Conservation (phyloP, 2,329 filamentous ascomycete genomes). For the Fonsecaea monophora region DNA sequence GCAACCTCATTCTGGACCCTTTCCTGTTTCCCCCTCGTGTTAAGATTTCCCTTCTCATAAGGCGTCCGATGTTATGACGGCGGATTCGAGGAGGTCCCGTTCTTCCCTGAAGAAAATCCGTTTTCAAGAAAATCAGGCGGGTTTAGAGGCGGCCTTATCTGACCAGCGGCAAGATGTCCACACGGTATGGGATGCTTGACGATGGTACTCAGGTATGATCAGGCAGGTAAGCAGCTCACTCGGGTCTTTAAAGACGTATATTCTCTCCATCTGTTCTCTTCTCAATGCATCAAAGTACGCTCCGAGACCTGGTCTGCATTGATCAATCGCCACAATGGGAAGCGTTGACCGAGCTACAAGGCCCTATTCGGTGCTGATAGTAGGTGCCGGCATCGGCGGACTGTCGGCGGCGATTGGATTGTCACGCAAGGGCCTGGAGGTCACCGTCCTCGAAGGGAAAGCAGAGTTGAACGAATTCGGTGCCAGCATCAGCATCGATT, state of each 20-base stretch:
- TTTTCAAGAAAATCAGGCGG: background rate
- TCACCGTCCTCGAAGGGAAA: slow-evolving; percentile 41
- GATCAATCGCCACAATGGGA: slow-evolving; percentile 10
- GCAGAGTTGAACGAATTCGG: slow-evolving; percentile 36
- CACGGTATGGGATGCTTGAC: background rate
- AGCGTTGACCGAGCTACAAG: slow-evolving; percentile 9
- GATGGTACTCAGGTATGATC: background rate
- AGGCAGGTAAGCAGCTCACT: background rate
- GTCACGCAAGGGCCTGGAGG: slow-evolving; percentile 31
- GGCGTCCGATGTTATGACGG: background rate
- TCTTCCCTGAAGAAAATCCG: background rate
- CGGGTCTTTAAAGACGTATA: background rate
- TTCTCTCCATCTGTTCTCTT: background rate
- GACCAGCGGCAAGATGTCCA: background rate
- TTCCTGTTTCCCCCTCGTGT: background rate
- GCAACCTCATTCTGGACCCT: background rate
- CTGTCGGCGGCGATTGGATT: slow-evolving; percentile 42
- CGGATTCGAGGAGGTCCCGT: background rate
- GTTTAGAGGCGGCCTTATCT: background rate
- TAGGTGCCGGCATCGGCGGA: slow-evolving; percentile 36
- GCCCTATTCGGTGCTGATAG: slow-evolving; percentile 9
- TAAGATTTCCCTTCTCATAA: background rate
- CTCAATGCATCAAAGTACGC: background rate
- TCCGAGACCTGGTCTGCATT: background rate
- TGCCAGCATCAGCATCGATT: slow-evolving; percentile 28